Evolutionary conservation across 495 filamentous ascomycete species (phyloP).

Genomic region (Aspergillus egyptiacus): DNA sequence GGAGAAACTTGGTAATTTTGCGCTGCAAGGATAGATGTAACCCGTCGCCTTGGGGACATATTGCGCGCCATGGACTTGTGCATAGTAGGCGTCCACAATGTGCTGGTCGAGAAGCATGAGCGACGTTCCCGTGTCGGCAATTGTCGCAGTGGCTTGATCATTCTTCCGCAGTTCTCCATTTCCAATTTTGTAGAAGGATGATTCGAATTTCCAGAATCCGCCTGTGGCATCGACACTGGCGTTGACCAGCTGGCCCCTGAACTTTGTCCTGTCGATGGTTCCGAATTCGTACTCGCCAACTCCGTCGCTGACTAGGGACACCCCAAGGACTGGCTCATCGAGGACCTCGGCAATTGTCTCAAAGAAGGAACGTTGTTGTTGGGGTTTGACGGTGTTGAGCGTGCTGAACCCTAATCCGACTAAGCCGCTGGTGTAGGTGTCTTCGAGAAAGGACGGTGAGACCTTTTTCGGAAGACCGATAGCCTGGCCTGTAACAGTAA

Average conservation of each 20-base stretch:
- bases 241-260: slow-evolving; percentile 57
- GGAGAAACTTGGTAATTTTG: slow-evolving; percentile 57
- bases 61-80: slow-evolving; percentile 50
- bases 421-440: slow-evolving; percentile 62
- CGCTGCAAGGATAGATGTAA: slow-evolving; percentile 59
- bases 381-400: slow-evolving; percentile 66
- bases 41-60: slow-evolving; percentile 48
- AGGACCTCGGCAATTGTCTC: slow-evolving; percentile 63
- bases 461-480: slow-evolving; percentile 65
- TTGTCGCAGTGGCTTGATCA: slow-evolving; percentile 35
- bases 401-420: slow-evolving; percentile 70
- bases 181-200: slow-evolving; percentile 52
- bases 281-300: slow-evolving; percentile 76
- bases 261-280: slow-evolving; percentile 58
- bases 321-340: slow-evolving; percentile 65
- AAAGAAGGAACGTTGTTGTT: slow-evolving; percentile 72
- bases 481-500: slow-evolving; percentile 57
- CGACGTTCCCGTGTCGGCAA: slow-evolving; percentile 70
- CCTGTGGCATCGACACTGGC: slow-evolving; percentile 53
- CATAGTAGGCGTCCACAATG: slow-evolving; percentile 58
- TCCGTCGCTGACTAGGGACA: slow-evolving; percentile 54
- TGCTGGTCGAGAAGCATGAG: slow-evolving; percentile 62
- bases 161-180: slow-evolving; percentile 30
- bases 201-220: slow-evolving; percentile 74
- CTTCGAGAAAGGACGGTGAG: slow-evolving; percentile 56